Evolutionary conservation across 345 rosid genomes (phyloP).

Genomic region (Trapa incisa): DNA sequence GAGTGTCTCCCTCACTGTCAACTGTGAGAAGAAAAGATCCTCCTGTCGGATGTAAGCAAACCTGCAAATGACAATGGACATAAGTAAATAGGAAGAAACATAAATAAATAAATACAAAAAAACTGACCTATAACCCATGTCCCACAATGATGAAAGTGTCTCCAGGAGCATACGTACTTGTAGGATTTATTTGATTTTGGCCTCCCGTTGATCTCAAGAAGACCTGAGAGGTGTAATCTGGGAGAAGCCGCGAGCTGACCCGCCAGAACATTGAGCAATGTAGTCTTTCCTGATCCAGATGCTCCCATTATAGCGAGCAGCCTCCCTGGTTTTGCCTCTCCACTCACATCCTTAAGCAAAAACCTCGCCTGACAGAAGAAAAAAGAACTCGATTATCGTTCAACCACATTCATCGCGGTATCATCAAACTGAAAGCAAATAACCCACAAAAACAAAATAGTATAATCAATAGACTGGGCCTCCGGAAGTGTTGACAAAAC

Average conservation of each 20-base stretch:
- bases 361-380: conserved; percentile 45
- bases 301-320: conserved; percentile 95
- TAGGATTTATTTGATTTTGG: conserved; percentile 48
- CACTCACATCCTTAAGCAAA: conserved; percentile 67
- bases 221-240: conserved; percentile 71
- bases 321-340: conserved; percentile 92
- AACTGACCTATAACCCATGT: conserved; percentile 8
- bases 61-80: conserved; percentile 26
- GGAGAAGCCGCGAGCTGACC: conserved; percentile 67
- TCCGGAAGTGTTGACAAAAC: no score
- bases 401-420: neutral
- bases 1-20: conserved; percentile 86
- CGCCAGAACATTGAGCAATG: conserved; percentile 80
- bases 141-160: conserved; percentile 4
- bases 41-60: conserved; percentile 89
- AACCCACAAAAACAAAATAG: neutral
- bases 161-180: conserved; percentile 31
- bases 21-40: conserved; percentile 92
- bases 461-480: no score
- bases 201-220: conserved; percentile 73
- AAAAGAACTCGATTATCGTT: neutral
- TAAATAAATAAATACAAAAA: conserved; percentile 1
- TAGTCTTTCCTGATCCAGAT: conserved; percentile 97
- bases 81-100: conserved; percentile 7
- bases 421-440: neutral